These are phyloP conservation scores for Apiotrichum veenhuisii DNA, from an alignment of 1,284 basidiomycete species.

Conservation along the genomic window DNA sequence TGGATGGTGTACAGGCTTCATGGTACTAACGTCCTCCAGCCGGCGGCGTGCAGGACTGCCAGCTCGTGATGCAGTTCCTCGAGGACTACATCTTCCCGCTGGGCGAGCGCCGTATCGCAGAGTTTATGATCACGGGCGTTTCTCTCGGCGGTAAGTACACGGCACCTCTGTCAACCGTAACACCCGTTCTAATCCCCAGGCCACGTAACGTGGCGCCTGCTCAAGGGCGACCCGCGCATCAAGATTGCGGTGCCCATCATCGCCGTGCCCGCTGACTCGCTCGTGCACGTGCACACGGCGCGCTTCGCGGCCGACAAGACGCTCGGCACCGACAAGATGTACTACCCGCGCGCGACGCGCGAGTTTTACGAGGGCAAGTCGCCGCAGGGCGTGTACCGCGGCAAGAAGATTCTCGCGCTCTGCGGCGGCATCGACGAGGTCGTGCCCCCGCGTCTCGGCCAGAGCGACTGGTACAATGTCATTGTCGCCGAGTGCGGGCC, in stretches of 20 bases:
- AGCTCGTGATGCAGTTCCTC: constrained; percentile 76
- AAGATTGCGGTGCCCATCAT: constrained; percentile 66
- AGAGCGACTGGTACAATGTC: not conserved
- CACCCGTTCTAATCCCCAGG: not conserved
- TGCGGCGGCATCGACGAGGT: constrained; percentile 53
- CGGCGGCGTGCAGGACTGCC: constrained; percentile 57
- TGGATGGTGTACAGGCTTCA: too few species aligned
- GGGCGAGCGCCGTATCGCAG: constrained; percentile 60
- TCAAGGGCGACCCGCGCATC: constrained; percentile 59
- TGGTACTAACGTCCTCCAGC: too few species aligned
- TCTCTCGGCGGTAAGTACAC: constrained; percentile 49
- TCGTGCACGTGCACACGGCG: constrained; percentile 57
- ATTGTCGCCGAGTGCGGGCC: not conserved
- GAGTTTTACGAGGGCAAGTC: constrained; percentile 1
- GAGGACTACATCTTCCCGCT: constrained; percentile 72
- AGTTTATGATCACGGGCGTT: constrained; percentile 61
- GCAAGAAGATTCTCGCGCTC: constrained; percentile 66
- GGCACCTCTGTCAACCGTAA: too few species aligned
- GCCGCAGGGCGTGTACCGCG: constrained; percentile 51
- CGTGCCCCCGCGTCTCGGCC: constrained; percentile 33
- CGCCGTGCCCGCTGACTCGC: constrained; percentile 63
- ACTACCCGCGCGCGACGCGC: constrained; percentile 31
- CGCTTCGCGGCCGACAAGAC: not conserved
- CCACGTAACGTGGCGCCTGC: constrained; percentile 15
- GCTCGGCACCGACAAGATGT: constrained; percentile 3